A percentile compares a stretch with the other conserved stretches of the same genome.
These are phyloP conservation scores for Candida oleophila DNA, from an alignment of 805 yeast genomes.

Conservation along the genomic window DNA sequence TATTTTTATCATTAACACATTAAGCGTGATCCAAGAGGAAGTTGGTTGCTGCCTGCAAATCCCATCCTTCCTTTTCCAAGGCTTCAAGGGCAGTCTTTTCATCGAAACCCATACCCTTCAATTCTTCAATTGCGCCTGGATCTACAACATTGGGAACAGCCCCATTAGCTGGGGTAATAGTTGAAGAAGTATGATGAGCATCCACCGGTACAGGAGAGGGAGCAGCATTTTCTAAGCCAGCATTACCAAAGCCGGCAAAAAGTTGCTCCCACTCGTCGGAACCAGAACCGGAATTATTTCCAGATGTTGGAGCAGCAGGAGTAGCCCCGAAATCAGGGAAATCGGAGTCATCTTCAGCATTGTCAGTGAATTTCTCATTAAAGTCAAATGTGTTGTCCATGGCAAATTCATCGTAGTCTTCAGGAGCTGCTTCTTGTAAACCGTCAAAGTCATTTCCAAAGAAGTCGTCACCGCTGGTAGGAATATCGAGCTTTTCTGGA, in stretches of 20 bases:
- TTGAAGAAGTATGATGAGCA: neutral
- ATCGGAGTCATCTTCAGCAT: slow-evolving; percentile 6
- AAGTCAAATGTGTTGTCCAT: slow-evolving; percentile 18
- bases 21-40: slow-evolving; percentile 71
- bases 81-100: slow-evolving; percentile 66
- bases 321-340: slow-evolving; percentile 23
- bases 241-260: slow-evolving; percentile 82
- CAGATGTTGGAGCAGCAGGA: slow-evolving; percentile 29
- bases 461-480: slow-evolving; percentile 18
- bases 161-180: slow-evolving; percentile 8
- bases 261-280: slow-evolving; percentile 90
- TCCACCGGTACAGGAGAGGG: slow-evolving; percentile 2
- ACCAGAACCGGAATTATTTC: slow-evolving; percentile 7
- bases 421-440: slow-evolving; percentile 35
- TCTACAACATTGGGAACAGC: neutral
- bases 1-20: slow-evolving; percentile 1
- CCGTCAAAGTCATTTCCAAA: slow-evolving; percentile 39
- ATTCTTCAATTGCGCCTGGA: slow-evolving; percentile 66
- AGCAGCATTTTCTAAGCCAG: slow-evolving; percentile 7
- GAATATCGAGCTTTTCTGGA: slow-evolving; percentile 9
- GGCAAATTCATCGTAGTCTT: slow-evolving; percentile 28
- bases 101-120: slow-evolving; percentile 88
- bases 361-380: slow-evolving; percentile 26
- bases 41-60: slow-evolving; percentile 85
- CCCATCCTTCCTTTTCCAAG: slow-evolving; percentile 66